A percentile compares a stretch with the other conserved stretches of the same genome.
Conservation (phyloP, 164 flowering plant genomes). For the Stephania japonica region DNA sequence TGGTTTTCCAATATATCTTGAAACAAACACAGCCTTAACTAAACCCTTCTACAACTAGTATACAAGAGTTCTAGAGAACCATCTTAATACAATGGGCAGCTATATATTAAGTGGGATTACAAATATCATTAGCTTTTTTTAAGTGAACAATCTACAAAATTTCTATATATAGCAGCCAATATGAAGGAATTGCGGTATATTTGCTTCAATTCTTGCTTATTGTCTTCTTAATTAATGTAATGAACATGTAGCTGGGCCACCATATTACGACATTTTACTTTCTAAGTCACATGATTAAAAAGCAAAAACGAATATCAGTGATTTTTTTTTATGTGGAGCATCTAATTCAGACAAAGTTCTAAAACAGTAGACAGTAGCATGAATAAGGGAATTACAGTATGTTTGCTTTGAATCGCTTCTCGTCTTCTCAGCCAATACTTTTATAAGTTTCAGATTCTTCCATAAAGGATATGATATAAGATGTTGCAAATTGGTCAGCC, state of each 20-base stretch:
- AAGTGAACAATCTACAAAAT: no score
- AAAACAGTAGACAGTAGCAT: not conserved
- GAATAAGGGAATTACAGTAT: not conserved
- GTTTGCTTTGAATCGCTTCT: not conserved
- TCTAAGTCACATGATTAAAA: not conserved
- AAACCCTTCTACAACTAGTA: not conserved
- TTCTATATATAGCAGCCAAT: no score
- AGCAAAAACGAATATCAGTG: not conserved
- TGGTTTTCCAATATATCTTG: no score
- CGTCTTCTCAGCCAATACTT: slow-evolving; percentile 1
- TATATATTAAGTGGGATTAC: no score
- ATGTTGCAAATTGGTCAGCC: not conserved
- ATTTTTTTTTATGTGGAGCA: not conserved
- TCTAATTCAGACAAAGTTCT: not conserved
- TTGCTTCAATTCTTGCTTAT: no score
- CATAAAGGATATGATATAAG: not conserved
- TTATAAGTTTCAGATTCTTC: not conserved
- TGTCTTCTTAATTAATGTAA: not conserved
- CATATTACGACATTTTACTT: slow-evolving; percentile 1
- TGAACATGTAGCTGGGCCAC: not conserved
- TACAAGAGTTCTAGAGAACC: not conserved
- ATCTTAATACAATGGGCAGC: not conserved
- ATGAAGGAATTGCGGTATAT: no score
- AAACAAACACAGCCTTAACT: not conserved
- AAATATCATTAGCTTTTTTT: no score